phyloP scores from a whole-genome alignment of 495 filamentous ascomycete species.

The Xylaria castorea region DNA sequence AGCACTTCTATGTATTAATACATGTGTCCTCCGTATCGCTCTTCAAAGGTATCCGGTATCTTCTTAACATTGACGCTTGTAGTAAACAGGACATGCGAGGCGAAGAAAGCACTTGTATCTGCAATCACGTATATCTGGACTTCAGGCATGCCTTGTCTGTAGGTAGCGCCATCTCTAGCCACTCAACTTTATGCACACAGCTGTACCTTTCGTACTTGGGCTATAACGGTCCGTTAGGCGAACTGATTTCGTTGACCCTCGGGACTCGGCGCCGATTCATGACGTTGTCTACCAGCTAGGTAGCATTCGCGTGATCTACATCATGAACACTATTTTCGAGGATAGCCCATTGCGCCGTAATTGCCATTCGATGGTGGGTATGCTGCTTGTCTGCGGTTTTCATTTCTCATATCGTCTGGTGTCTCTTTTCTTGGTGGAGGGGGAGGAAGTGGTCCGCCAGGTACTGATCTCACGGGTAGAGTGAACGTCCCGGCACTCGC shows the following conservation, averaged over 20 bases:
- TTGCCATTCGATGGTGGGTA: constrained; percentile 46
- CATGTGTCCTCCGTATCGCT: constrained; percentile 24
- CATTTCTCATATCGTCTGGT: constrained; percentile 46
- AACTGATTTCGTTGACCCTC: background rate
- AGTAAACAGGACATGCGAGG: constrained; percentile 27
- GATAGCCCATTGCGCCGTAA: constrained; percentile 40
- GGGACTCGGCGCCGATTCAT: constrained; percentile 3
- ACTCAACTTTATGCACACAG: constrained; percentile 16
- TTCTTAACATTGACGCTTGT: constrained; percentile 21
- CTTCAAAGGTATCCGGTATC: constrained; percentile 26
- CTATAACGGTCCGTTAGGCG: background rate
- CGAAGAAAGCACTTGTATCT: constrained; percentile 22
- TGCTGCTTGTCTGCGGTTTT: constrained; percentile 48
- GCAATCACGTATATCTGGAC: constrained; percentile 14
- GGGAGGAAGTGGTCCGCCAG: constrained; percentile 51
- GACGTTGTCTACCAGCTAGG: background rate
- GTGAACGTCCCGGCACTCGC: constrained; percentile 47
- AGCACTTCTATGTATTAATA: constrained; percentile 22
- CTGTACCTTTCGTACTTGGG: background rate
- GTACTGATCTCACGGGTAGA: constrained; percentile 56
- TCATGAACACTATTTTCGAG: constrained; percentile 32
- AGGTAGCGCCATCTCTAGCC: constrained; percentile 16
- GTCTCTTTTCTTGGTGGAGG: constrained; percentile 54
- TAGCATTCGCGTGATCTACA: background rate
- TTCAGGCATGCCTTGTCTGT: constrained; percentile 2